Percentiles rank a stretch among this genome's conserved stretches.
Conservation (phyloP, 371 early-diverging fungal species). For the Mortierella sp. region DNA sequence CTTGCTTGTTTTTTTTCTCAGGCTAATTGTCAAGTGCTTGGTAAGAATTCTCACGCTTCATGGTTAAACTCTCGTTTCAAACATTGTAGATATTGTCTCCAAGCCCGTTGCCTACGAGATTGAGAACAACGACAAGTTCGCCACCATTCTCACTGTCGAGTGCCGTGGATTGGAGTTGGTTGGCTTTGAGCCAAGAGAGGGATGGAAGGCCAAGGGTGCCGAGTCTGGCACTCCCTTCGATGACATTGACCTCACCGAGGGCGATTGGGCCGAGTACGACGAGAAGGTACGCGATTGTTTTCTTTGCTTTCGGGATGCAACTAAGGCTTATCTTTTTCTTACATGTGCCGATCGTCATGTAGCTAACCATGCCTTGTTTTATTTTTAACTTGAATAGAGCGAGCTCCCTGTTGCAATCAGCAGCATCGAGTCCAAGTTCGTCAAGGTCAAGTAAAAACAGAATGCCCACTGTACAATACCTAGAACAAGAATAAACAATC, state of each 20-base stretch:
- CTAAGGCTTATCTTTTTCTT: neutral
- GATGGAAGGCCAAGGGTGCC: constrained; percentile 81
- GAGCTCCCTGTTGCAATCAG: constrained; percentile 65
- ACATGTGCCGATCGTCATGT: neutral
- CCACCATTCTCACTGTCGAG: constrained; percentile 81
- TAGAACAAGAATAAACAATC: constrained; percentile 9
- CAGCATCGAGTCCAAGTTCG: constrained; percentile 61
- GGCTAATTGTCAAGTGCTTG: neutral
- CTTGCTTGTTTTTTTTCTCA: neutral
- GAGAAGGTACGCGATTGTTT: constrained; percentile 69
- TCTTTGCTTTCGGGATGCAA: neutral
- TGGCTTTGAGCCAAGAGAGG: constrained; percentile 81
- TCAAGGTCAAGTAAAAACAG: constrained; percentile 62
- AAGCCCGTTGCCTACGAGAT: constrained; percentile 73
- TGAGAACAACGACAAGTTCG: constrained; percentile 74
- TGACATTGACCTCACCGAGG: constrained; percentile 86
- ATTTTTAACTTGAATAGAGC: constrained; percentile 41
- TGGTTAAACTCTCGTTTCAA: neutral
- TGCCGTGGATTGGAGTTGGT: constrained; percentile 91
- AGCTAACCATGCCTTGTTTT: neutral
- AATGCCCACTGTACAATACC: neutral
- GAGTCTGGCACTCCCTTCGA: constrained; percentile 83
- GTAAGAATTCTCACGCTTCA: neutral
- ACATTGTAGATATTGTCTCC: constrained; percentile 67
- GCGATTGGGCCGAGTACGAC: constrained; percentile 94